Evolutionary conservation across 2,329 filamentous ascomycete species (phyloP).

Genomic region (Chalara sp.): DNA sequence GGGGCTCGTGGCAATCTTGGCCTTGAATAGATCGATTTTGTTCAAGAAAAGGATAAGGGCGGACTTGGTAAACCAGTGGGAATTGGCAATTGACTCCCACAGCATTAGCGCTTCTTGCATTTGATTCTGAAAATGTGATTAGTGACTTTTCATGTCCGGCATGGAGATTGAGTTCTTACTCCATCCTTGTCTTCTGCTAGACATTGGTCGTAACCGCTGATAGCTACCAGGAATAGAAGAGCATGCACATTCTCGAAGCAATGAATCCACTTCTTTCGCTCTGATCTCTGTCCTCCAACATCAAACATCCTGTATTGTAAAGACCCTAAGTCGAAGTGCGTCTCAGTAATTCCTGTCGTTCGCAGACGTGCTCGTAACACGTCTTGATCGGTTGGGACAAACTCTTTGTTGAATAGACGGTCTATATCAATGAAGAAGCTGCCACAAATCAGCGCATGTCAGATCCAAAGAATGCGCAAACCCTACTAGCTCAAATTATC

Average conservation of each 20-base stretch:
- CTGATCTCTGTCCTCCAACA: conserved; percentile 66
- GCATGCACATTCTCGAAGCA: conserved; percentile 78
- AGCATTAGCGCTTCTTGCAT: conserved; percentile 87
- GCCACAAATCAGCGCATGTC: conserved; percentile 8
- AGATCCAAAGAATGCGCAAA: not conserved
- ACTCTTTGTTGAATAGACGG: conserved; percentile 67
- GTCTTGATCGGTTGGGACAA: conserved; percentile 89
- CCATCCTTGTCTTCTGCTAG: conserved; percentile 94
- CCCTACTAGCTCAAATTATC: conserved; percentile 91
- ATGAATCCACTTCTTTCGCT: conserved; percentile 76
- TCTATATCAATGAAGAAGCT: conserved; percentile 82
- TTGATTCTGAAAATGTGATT: conserved; percentile 57
- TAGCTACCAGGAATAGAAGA: conserved; percentile 86
- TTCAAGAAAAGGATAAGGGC: conserved; percentile 80
- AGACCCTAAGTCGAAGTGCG: conserved; percentile 83
- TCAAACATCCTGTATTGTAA: conserved; percentile 92
- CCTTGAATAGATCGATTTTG: conserved; percentile 81
- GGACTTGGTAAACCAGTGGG: conserved; percentile 78
- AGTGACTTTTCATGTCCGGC: too few species aligned
- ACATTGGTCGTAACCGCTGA: conserved; percentile 95
- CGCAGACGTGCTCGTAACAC: conserved; percentile 82
- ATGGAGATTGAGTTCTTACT: conserved; percentile 45
- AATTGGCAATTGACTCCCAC: conserved; percentile 80
- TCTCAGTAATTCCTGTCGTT: conserved; percentile 94
- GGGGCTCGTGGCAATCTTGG: conserved; percentile 64